Evolutionary conservation across 257 asterid genomes (phyloP).

Genomic region (Gentiana straminea): DNA sequence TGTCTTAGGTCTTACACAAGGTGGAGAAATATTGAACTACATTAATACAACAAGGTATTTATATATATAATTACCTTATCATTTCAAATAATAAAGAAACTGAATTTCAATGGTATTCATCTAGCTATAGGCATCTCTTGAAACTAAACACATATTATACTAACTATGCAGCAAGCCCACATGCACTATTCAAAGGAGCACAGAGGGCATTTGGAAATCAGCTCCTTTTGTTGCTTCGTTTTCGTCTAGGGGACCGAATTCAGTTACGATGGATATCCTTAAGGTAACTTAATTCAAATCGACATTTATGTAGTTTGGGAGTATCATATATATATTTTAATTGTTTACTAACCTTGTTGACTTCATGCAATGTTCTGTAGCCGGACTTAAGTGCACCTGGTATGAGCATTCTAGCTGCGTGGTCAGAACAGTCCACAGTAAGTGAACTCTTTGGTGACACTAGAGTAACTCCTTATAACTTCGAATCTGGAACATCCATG

Average conservation of each 20-base stretch:
- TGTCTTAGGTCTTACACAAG: constrained; percentile 24
- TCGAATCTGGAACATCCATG: constrained; percentile 60
- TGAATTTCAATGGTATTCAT: no score
- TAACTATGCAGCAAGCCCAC: neutral
- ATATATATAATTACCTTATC: no score
- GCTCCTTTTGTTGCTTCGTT: constrained; percentile 5
- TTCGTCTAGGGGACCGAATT: constrained; percentile 5
- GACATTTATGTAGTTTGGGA: no score
- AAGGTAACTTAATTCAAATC: neutral
- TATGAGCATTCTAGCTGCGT: constrained; percentile 64
- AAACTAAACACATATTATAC: no score
- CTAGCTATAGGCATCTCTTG: no score
- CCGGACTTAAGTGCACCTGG: constrained; percentile 69
- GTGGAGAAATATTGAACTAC: constrained; percentile 17
- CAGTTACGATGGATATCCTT: constrained; percentile 4
- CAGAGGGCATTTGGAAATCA: neutral
- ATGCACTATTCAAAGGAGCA: neutral
- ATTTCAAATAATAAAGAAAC: no score
- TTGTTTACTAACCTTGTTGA: no score
- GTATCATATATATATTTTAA: no score
- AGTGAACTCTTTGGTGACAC: constrained; percentile 30
- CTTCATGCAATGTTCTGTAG: constrained; percentile 12
- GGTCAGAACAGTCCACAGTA: constrained; percentile 40
- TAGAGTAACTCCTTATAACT: constrained; percentile 37
- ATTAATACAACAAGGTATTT: constrained; percentile 33